Base-by-base conservation (phyloP, 2,329 filamentous ascomycete genomes). In the Aphanocladium album region DNA sequence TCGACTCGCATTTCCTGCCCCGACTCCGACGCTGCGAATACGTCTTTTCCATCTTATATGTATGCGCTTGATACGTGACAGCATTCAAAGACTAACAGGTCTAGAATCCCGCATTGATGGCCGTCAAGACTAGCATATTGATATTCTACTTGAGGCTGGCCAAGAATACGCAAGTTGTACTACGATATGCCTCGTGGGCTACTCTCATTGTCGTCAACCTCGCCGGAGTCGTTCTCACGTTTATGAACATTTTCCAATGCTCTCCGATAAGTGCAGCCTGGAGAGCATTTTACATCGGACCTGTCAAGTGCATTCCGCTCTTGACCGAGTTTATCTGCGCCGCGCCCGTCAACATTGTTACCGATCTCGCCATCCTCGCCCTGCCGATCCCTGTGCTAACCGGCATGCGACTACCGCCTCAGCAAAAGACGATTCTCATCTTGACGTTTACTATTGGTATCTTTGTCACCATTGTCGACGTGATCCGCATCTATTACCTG, bases 241-340 rank as follows among this genome's bases (percentile, higher is more conserved):
- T 96, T 35, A 81, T 96, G 72, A 96, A 93, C 70, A 85, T 93
- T 65, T 91, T 96, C 65, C 93, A 96, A 76, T 97, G 93, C 72
- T 78, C 74, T 1, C 93, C 93, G 0, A 76, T 93, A 30, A 69
- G 73, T n/a, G 88, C 90, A 27, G 88, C 86, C 14, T 96, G 90
- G 77, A 74, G 78, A 62, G 65, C 73, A 2, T 67, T 67, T 11
- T 64, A 71, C 17, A 62, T 68, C 4, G 67, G 75, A 4, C 68
- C 68, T 14, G 71, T 74, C 21, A 70, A 63, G 30, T 87, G 84
- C 64, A 81, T 87, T 57, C 81, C 84, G 1, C 73, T 86, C 4
- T 75, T 86, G 33, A 86, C 83, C 66, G 83, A 86, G 63, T 87
- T 87, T 68, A 84, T 87, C 56, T 87, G 84, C 70, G 93, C 92